Evolutionary conservation across 768 basidiomycete species (phyloP).

Genomic region (Amanita rubescens): DNA sequence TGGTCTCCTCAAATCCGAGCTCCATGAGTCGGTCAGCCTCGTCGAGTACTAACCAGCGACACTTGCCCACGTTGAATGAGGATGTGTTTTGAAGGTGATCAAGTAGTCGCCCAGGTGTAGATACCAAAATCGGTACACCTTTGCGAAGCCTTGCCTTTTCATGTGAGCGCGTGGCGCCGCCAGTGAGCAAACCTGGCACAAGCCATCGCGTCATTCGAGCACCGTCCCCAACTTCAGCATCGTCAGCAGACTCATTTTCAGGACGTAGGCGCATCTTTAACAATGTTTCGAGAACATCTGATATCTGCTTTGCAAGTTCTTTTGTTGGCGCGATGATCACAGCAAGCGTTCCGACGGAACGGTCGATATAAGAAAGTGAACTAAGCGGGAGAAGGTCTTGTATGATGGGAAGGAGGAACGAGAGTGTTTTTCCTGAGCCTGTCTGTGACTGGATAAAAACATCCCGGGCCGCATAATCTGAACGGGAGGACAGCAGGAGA

Average conservation of each 20-base stretch:
- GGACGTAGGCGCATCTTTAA: constrained; percentile 68
- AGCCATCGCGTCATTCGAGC: constrained; percentile 77
- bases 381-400: constrained; percentile 91
- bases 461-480: constrained; percentile 46
- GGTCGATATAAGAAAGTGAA: constrained; percentile 86
- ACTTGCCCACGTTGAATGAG: constrained; percentile 88
- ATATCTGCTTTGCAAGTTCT: constrained; percentile 95
- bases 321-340: constrained; percentile 93
- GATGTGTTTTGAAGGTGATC: constrained; percentile 96
- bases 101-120: constrained; percentile 90
- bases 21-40: constrained; percentile 98
- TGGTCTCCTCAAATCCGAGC: constrained; percentile 94
- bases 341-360: constrained; percentile 90
- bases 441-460: constrained; percentile 95
- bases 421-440: constrained; percentile 92
- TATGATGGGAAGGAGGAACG: constrained; percentile 90
- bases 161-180: constrained; percentile 90
- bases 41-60: constrained; percentile 93
- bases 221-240: constrained; percentile 29
- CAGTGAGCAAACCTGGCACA: constrained; percentile 86
- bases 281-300: constrained; percentile 83
- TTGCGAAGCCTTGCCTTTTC: constrained; percentile 95
- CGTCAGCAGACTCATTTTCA: constrained; percentile 44
- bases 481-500: constrained; percentile 27
- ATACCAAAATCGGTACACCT: constrained; percentile 90